phyloP scores from a whole-genome alignment of 2,329 filamentous ascomycete species.

The Trichoderma lentiforme region DNA sequence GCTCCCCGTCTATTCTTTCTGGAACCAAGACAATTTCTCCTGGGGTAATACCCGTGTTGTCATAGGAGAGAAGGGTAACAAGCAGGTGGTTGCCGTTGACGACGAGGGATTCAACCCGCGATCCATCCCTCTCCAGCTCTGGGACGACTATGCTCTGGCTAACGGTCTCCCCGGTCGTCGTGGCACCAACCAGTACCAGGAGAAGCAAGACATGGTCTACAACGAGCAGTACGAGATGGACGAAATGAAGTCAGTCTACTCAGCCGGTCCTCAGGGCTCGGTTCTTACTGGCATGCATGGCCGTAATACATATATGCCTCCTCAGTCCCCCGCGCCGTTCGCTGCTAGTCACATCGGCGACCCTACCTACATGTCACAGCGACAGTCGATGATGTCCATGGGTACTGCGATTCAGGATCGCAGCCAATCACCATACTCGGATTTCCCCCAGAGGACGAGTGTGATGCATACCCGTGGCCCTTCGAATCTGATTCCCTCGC shows the following conservation, averaged over 20 bases:
- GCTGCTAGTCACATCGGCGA: conserved; percentile 49
- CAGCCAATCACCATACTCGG: conserved; percentile 57
- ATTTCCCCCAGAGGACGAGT: conserved; percentile 55
- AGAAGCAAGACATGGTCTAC: conserved; percentile 64
- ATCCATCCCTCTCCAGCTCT: conserved; percentile 88
- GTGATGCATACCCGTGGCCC: conserved; percentile 56
- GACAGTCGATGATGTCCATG: conserved; percentile 71
- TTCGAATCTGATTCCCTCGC: conserved; percentile 46
- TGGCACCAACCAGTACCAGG: conserved; percentile 65
- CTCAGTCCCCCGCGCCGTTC: conserved; percentile 74
- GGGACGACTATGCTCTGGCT: conserved; percentile 88
- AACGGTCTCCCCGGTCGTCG: conserved; percentile 92
- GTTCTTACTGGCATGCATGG: conserved; percentile 80
- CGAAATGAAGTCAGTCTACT: conserved; percentile 95
- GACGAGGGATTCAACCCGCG: conserved; percentile 85
- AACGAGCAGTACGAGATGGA: conserved; percentile 92
- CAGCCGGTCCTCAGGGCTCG: conserved; percentile 82
- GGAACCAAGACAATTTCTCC: conserved; percentile 98
- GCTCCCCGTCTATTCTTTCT: conserved; percentile 95
- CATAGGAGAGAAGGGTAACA: conserved; percentile 87
- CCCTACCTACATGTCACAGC: conserved; percentile 51
- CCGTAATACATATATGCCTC: conserved; percentile 74
- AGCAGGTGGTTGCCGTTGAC: conserved; percentile 83
- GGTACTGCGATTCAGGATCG: conserved; percentile 47
- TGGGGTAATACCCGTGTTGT: conserved; percentile 99